These are phyloP conservation scores for Lactarius tabidus DNA, from an alignment of 768 basidiomycete species.

Conservation along the genomic window DNA sequence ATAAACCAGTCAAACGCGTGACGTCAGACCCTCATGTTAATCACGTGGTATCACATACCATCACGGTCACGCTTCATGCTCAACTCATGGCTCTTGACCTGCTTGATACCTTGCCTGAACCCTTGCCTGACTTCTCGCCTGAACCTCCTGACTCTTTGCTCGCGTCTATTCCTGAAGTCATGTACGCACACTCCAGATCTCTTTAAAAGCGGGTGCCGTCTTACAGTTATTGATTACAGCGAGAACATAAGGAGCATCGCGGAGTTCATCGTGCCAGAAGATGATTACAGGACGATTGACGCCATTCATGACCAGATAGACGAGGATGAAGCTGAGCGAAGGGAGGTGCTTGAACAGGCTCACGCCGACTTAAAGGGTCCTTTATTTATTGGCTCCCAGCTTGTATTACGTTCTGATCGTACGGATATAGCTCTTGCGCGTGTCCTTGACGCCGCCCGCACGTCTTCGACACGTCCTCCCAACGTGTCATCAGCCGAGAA, in stretches of 20 bases:
- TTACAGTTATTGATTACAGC: slow-evolving; percentile 33
- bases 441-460: slow-evolving; percentile 61
- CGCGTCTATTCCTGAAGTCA: slow-evolving; percentile 18
- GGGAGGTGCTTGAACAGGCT: slow-evolving; percentile 65
- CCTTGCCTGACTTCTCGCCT: not conserved
- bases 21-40: slow-evolving; percentile 19
- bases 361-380: slow-evolving; percentile 62
- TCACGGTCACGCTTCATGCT: not conserved
- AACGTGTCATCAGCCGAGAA: slow-evolving; percentile 64
- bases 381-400: not conserved
- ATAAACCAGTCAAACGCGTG: slow-evolving; percentile 10
- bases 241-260: slow-evolving; percentile 67
- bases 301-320: slow-evolving; percentile 69
- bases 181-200: slow-evolving; percentile 1
- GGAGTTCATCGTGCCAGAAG: slow-evolving; percentile 70
- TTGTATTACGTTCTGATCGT: not conserved
- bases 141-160: not conserved
- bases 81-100: not conserved
- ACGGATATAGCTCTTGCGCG: slow-evolving; percentile 53
- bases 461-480: slow-evolving; percentile 64
- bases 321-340: slow-evolving; percentile 50
- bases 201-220: not conserved
- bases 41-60: slow-evolving; percentile 14
- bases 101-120: not conserved
- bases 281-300: slow-evolving; percentile 73